A percentile compares a stretch with the other conserved stretches of the same genome.
These are phyloP conservation scores for Cyberlindnera japonica DNA, from an alignment of 805 yeast species.

Conservation along the genomic window DNA sequence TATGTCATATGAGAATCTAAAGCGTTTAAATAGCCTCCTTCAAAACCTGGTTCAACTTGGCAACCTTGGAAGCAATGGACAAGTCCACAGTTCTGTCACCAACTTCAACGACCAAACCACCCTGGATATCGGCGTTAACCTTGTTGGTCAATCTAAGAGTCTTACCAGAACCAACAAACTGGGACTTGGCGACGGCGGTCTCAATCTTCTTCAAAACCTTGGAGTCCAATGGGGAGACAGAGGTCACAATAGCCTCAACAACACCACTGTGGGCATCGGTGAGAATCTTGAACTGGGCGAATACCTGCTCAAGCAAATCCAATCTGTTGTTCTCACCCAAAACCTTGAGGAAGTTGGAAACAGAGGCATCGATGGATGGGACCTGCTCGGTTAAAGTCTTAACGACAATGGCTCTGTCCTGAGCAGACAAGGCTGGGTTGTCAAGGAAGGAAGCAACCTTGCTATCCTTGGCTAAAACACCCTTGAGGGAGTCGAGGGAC, in stretches of 20 bases:
- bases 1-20: neutral
- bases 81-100: conserved; percentile 97
- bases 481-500: conserved; percentile 57
- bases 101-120: conserved; percentile 93
- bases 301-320: conserved; percentile 58
- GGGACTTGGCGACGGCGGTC: conserved; percentile 70
- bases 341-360: conserved; percentile 75
- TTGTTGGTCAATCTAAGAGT: conserved; percentile 78
- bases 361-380: conserved; percentile 59
- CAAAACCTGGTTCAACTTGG: conserved; percentile 85
- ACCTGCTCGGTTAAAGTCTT: conserved; percentile 46
- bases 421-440: conserved; percentile 80
- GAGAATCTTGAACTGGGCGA: conserved; percentile 68
- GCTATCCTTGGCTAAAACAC: conserved; percentile 56
- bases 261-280: conserved; percentile 88
- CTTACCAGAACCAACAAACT: conserved; percentile 81
- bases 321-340: conserved; percentile 95
- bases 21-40: conserved; percentile 69
- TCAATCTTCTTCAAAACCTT: conserved; percentile 75
- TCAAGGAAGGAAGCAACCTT: conserved; percentile 58
- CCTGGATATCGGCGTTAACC: conserved; percentile 86
- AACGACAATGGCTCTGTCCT: conserved; percentile 71
- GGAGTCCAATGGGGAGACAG: conserved; percentile 80
- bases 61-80: conserved; percentile 77
- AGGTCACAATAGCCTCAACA: conserved; percentile 89